Conservation (phyloP, 2,329 filamentous ascomycete species). For the Juglanconis juglandina region DNA sequence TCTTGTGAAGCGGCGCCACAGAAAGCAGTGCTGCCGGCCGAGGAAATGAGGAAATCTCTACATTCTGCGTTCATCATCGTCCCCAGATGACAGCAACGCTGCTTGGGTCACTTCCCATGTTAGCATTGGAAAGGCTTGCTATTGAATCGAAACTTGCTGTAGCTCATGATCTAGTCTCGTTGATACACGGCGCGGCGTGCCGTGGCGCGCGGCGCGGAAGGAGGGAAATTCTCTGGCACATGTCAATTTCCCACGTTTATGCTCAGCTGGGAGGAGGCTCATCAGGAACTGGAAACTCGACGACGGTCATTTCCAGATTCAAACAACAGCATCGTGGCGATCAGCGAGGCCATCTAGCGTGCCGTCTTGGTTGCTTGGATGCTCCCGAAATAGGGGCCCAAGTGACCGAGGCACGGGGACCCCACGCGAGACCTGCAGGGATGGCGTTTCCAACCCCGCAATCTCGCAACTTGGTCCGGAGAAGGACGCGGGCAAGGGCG, state of each 20-base stretch:
- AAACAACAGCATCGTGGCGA: too few species aligned
- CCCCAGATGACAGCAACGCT: constrained; percentile 2
- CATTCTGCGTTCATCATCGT: constrained; percentile 1
- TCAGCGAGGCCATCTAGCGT: too few species aligned
- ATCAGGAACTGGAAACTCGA: too few species aligned
- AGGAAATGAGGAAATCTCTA: constrained; percentile 1
- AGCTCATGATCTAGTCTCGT: background rate
- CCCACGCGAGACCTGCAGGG: background rate
- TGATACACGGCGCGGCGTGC: background rate
- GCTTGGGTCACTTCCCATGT: background rate
- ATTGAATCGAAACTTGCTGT: background rate
- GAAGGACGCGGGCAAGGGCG: background rate
- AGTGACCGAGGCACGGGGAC: too few species aligned
- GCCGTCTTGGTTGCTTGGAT: too few species aligned
- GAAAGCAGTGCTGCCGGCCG: background rate
- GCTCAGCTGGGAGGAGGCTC: too few species aligned
- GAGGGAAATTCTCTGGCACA: background rate
- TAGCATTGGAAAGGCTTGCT: background rate
- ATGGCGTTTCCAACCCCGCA: background rate
- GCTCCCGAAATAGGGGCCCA: too few species aligned
- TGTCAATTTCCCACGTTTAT: background rate
- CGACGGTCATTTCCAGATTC: too few species aligned
- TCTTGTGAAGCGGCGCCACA: constrained; percentile 4
- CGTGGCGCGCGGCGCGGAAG: background rate
- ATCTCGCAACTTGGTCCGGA: background rate